These are phyloP conservation scores for Lophium mytilinum DNA, from an alignment of 495 filamentous ascomycete species.

Conservation along the genomic window DNA sequence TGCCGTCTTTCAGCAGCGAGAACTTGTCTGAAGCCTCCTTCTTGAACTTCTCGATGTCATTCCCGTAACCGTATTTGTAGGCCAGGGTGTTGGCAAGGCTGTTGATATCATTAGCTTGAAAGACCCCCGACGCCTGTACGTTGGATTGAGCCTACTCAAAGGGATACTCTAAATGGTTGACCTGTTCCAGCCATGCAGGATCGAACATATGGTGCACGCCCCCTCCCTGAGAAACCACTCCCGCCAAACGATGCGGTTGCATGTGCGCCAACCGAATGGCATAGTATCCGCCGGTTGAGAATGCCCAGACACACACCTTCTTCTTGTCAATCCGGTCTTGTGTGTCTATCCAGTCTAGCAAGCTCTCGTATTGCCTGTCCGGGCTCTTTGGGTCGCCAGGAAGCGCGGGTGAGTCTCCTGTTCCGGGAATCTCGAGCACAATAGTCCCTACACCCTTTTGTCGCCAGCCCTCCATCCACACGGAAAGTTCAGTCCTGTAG, in stretches of 20 bases:
- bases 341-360: slow-evolving; percentile 57
- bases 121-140: background rate
- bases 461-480: slow-evolving; percentile 57
- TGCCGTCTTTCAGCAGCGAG: slow-evolving; percentile 62
- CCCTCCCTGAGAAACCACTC: slow-evolving; percentile 62
- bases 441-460: slow-evolving; percentile 49
- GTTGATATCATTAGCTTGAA: background rate
- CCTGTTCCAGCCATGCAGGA: slow-evolving; percentile 53
- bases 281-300: slow-evolving; percentile 71
- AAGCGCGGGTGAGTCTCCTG: slow-evolving; percentile 67
- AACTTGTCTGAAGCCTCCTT: slow-evolving; percentile 58
- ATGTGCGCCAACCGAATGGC: slow-evolving; percentile 67
- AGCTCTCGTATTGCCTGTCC: slow-evolving; percentile 52
- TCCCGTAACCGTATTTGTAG: slow-evolving; percentile 60
- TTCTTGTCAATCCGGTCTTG: slow-evolving; percentile 53
- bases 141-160: slow-evolving; percentile 47
- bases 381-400: slow-evolving; percentile 43
- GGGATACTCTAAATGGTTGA: slow-evolving; percentile 71
- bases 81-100: slow-evolving; percentile 57
- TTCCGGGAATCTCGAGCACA: slow-evolving; percentile 69
- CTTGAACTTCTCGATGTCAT: slow-evolving; percentile 50
- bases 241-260: slow-evolving; percentile 50
- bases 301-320: slow-evolving; percentile 60
- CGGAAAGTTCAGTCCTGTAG: slow-evolving; percentile 71
- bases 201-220: slow-evolving; percentile 65